These are phyloP conservation scores for Athelia sp. DNA, from an alignment of 1,284 basidiomycete genomes.

Conservation along the genomic window DNA sequence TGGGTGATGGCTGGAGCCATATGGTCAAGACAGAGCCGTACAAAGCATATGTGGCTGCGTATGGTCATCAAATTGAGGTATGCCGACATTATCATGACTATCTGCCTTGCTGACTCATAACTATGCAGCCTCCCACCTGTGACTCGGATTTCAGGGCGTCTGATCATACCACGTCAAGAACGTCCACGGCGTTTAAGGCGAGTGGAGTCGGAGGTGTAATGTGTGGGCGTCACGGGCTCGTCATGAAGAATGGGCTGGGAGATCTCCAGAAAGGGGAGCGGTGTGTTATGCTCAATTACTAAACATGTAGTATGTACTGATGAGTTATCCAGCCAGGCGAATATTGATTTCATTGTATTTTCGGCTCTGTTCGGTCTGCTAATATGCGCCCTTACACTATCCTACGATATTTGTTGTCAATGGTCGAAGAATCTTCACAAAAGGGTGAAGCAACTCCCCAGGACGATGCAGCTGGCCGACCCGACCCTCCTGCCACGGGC, in stretches of 20 bases:
- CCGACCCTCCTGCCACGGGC: slow-evolving; percentile 8
- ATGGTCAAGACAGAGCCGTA: slow-evolving; percentile 14
- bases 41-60: slow-evolving; percentile 5
- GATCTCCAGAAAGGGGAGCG: slow-evolving; percentile 13
- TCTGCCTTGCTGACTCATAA: not conserved
- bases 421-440: slow-evolving; percentile 19
- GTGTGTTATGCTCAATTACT: not conserved
- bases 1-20: slow-evolving; percentile 14
- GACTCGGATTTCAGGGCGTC: not conserved
- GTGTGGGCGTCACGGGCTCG: slow-evolving; percentile 11
- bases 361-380: slow-evolving; percentile 11
- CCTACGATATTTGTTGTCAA: slow-evolving; percentile 29
- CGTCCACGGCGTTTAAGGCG: not conserved
- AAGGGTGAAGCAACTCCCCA: not conserved
- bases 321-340: slow-evolving; percentile 19
- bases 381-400: slow-evolving; percentile 11
- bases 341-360: slow-evolving; percentile 26
- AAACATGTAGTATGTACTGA: not conserved
- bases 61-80: slow-evolving; percentile 3
- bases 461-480: not conserved
- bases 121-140: not conserved
- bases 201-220: slow-evolving; percentile 13
- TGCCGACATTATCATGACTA: not conserved
- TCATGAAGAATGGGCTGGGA: slow-evolving; percentile 11
- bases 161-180: not conserved